Evolutionary conservation across 73 alveolate species (phyloP).

Genomic region (Paraurostyla sp.): DNA sequence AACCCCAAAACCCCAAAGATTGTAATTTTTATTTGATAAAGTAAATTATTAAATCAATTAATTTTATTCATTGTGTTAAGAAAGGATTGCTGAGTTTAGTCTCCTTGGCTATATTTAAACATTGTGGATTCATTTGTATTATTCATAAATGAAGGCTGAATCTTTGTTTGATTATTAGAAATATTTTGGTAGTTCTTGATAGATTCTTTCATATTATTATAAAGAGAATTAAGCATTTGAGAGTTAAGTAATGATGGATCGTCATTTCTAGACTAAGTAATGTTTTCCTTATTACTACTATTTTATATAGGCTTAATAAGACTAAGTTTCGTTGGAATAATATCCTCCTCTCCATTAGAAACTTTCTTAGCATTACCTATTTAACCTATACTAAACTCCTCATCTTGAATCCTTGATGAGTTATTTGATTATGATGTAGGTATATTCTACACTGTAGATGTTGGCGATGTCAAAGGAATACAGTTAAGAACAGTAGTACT

Average conservation of each 20-base stretch:
- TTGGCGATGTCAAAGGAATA: constrained; percentile 35
- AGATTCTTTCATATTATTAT: constrained; percentile 13
- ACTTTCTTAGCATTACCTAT: background rate
- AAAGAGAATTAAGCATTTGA: background rate
- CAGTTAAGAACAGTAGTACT: constrained; percentile 10
- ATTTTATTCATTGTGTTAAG: background rate
- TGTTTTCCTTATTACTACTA: background rate
- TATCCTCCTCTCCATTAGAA: background rate
- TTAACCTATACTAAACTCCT: constrained; percentile 44
- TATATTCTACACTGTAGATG: background rate
- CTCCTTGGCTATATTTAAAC: constrained; percentile 27
- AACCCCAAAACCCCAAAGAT: background rate
- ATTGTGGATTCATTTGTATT: constrained; percentile 8
- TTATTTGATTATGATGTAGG: background rate
- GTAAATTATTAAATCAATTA: background rate
- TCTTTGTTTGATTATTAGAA: background rate
- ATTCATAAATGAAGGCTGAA: no score
- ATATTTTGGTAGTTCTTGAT: background rate
- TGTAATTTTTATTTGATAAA: background rate
- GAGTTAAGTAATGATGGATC: background rate
- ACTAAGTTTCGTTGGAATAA: background rate
- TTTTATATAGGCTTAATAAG: background rate
- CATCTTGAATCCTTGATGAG: constrained; percentile 37
- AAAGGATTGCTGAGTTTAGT: background rate
- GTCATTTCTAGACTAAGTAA: background rate